Base-by-base conservation (phyloP, 2,329 filamentous ascomycete species). In the Xylariales sp. region DNA sequence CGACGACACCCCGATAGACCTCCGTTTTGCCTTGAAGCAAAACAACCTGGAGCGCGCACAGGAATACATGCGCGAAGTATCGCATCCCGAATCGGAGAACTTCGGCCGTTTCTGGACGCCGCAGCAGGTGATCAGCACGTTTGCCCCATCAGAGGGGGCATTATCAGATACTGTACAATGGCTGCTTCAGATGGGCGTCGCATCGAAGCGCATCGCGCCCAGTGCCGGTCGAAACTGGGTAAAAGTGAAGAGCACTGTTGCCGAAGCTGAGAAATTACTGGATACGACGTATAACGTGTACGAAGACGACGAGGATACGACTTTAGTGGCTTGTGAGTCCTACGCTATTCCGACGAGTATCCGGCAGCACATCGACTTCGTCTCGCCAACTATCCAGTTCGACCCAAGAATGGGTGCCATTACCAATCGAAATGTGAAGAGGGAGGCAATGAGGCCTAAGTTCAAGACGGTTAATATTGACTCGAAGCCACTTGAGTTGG, bases 311-410 rank as follows among this genome's bases (percentile, higher is more conserved):
- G 43, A 60, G 23, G 61, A 61, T 1, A 45, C 60, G 4, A 8
- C 7, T 1, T n/a, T 60, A 6, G 34, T 68, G 5, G 65, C 65
- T 41, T 64, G 61, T 30, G 61, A 68, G 43, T 30, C 32, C 2
- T 68, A 68, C 23, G 32, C 59, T 10, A 5, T 68, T 18, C 65
- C 65, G 1, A 16, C 34, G 3, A 46, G 28, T 34, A 39, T 68
- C 8, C 61, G 18, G 30, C 34, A 55, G 45, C 55, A 64, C 16
- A 52, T 68, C 14, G 65, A 68, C 52, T 68, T 68, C 23, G 60
- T 68, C 28, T 43, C 65, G 3, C 65, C 65, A 9, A 64, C 61
- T 23, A 61, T 65, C 12, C 65, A 68, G 16, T 68, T 68, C 39
- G 65, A 68, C 28, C 8, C 61, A 14, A 60, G 61, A 16, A 46